Evolutionary conservation across 2,329 filamentous ascomycete species (phyloP).

Genomic region (Magnaporthiopsis poae): DNA sequence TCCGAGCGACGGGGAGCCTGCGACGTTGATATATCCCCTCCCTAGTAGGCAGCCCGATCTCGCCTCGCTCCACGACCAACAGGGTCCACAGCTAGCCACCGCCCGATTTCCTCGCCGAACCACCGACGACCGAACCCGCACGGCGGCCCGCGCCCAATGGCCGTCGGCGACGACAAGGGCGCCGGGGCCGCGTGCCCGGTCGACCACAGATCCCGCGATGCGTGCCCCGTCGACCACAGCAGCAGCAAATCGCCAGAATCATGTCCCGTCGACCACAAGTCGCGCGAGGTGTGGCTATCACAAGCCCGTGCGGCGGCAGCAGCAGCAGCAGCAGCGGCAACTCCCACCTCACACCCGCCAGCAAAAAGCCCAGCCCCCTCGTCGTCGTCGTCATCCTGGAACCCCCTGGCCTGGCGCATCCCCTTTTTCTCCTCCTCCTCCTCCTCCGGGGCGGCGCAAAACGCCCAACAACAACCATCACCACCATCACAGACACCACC

Average conservation of each 20-base stretch:
- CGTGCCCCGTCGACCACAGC: slow-evolving; percentile 23
- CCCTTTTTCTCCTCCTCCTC: slow-evolving; percentile 11
- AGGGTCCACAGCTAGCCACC: too few relatives aligned
- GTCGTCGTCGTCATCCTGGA: slow-evolving; percentile 37
- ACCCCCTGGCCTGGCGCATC: slow-evolving; percentile 6
- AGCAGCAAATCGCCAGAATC: background rate
- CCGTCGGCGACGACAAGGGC: slow-evolving; percentile 1
- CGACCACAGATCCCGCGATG: background rate
- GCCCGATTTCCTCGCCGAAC: too few relatives aligned
- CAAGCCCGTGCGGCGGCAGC: slow-evolving; percentile 46
- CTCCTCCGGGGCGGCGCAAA: slow-evolving; percentile 13
- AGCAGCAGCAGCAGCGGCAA: slow-evolving; percentile 10
- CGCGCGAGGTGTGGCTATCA: slow-evolving; percentile 76
- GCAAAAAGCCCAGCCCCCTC: slow-evolving; percentile 28
- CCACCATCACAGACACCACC: slow-evolving; percentile 10
- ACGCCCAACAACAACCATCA: slow-evolving; percentile 12
- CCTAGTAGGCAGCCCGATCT: too few relatives aligned
- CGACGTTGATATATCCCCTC: too few relatives aligned
- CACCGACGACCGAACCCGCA: too few relatives aligned
- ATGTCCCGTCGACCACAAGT: slow-evolving; percentile 86
- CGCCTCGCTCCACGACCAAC: too few relatives aligned
- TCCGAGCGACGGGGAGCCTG: too few relatives aligned
- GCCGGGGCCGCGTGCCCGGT: slow-evolving; percentile 11
- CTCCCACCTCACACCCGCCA: background rate
- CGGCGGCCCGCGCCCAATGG: background rate